Percentiles rank a stretch among this genome's conserved stretches.
phyloP scores from a whole-genome alignment of 2,329 filamentous ascomycete species.

The Hypoxylon sp. region DNA sequence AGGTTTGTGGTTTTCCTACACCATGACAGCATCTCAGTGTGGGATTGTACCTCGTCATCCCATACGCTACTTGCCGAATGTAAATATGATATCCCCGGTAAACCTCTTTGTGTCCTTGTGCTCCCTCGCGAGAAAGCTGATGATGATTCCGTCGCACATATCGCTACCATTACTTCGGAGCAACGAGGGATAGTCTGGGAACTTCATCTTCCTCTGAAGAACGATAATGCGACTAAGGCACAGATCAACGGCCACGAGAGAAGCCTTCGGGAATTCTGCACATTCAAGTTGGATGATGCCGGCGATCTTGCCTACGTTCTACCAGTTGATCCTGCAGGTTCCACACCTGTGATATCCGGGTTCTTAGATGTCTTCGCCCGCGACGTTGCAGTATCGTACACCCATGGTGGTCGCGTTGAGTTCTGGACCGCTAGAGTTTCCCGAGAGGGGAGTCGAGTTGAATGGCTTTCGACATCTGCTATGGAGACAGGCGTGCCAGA shows the following conservation, averaged over 20 bases:
- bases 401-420: conserved; percentile 78
- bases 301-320: conserved; percentile 77
- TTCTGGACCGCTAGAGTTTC: conserved; percentile 89
- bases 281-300: conserved; percentile 74
- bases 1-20: conserved; percentile 86
- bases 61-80: conserved; percentile 73
- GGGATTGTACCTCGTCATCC: conserved; percentile 78
- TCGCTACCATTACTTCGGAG: conserved; percentile 86
- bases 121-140: conserved; percentile 75
- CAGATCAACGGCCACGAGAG: conserved; percentile 54
- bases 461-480: conserved; percentile 86
- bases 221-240: conserved; percentile 46
- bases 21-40: conserved; percentile 78
- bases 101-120: conserved; percentile 83
- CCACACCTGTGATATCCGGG: conserved; percentile 77
- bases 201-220: conserved; percentile 71
- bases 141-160: conserved; percentile 72
- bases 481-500: conserved; percentile 83
- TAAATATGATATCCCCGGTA: conserved; percentile 74
- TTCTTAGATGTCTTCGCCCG: conserved; percentile 89
- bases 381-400: conserved; percentile 90
- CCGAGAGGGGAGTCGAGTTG: conserved; percentile 70
- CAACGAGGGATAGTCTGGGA: conserved; percentile 88
- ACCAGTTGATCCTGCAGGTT: conserved; percentile 89
- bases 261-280: conserved; percentile 76